Base-by-base conservation (phyloP, 768 basidiomycete species). In the Russula lepida region DNA sequence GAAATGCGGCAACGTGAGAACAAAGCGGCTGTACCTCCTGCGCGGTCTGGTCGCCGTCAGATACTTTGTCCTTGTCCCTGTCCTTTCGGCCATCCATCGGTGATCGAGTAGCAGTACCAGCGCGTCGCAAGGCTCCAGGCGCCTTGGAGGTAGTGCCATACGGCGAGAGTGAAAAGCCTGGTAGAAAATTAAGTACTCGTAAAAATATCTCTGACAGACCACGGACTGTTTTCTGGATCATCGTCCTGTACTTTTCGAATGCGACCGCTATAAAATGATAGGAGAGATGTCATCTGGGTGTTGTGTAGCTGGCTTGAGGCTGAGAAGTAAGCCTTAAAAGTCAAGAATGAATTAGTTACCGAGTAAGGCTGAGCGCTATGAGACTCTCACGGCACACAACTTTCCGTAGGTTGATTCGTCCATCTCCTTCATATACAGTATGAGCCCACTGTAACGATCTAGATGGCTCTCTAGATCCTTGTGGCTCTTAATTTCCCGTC, bases 371-470 rank as follows among this genome's bases (percentile, higher is more conserved):
- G 46, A 11, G 7, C 23, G 2, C 13, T 12, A 39, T 27, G 48
- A 19, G 23, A 17, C 11, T 79, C 88, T 59, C 69, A 95, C 95
- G 41, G 88, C 92, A 69, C 94, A 98, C 32, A 98, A 74, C 69
- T 89, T 92, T 46, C 85, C 88, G 71, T 98, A 98, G 25, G 89
- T 74, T 57, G 74, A 75, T 71, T 97, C 92, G 62, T 97, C 94
- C 90, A 98, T 95, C 76, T 98, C 95, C 71, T 92, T 95, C 59
- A 98, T 74, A 70, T 95, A 98, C 19, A 98, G 77, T 73, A 98
- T 83, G 55, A 98, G 72, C 1, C 95, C 95, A 32, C 88, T 82
- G 72, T 98, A 98, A 47, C 88, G 81, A 25, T 88, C 91, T 21
- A 98, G 79, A 71, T 92, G 92, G 37, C 78, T 76, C 69, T 98